These are phyloP conservation scores for Colletotrichum musae DNA, from an alignment of 2,329 filamentous ascomycete species.

Conservation along the genomic window DNA sequence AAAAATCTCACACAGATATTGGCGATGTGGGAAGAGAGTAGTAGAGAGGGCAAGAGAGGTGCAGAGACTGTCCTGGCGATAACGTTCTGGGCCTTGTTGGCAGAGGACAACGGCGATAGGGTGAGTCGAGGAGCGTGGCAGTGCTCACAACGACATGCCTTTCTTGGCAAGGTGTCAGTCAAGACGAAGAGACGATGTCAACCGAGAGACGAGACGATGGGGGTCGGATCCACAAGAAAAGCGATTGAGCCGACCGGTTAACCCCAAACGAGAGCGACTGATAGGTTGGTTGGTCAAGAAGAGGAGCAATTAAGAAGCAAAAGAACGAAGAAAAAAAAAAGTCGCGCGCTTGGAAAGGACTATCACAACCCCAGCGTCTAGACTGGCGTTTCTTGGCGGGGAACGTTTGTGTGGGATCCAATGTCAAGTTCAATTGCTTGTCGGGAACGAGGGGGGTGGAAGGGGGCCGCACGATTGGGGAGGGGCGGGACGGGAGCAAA, in stretches of 20 bases:
- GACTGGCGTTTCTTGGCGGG: constrained; percentile 28
- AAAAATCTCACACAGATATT: too few species aligned
- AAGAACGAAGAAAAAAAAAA: not conserved
- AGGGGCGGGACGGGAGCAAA: constrained; percentile 5
- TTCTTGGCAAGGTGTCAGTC: constrained; percentile 34
- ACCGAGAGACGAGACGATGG: constrained; percentile 31
- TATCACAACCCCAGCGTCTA: constrained; percentile 24
- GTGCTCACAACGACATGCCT: constrained; percentile 41
- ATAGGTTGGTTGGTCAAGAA: constrained; percentile 7
- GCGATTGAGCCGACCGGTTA: too few species aligned
- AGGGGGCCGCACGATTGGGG: too few species aligned
- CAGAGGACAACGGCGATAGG: constrained; percentile 1
- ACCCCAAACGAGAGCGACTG: constrained; percentile 14
- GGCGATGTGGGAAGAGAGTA: not conserved
- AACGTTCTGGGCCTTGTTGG: not conserved
- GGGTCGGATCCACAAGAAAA: too few species aligned
- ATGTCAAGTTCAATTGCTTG: too few species aligned
- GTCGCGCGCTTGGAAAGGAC: constrained; percentile 33
- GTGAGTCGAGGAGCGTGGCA: constrained; percentile 28
- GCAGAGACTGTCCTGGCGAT: constrained; percentile 5
- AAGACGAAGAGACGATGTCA: constrained; percentile 28
- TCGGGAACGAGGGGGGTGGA: too few species aligned
- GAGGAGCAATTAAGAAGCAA: too few species aligned
- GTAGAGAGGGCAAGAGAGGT: constrained; percentile 7
- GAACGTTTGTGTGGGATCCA: not conserved